Evolutionary conservation across 2,329 filamentous ascomycete genomes (phyloP).

Genomic region (Thermomyces lanuginosus): DNA sequence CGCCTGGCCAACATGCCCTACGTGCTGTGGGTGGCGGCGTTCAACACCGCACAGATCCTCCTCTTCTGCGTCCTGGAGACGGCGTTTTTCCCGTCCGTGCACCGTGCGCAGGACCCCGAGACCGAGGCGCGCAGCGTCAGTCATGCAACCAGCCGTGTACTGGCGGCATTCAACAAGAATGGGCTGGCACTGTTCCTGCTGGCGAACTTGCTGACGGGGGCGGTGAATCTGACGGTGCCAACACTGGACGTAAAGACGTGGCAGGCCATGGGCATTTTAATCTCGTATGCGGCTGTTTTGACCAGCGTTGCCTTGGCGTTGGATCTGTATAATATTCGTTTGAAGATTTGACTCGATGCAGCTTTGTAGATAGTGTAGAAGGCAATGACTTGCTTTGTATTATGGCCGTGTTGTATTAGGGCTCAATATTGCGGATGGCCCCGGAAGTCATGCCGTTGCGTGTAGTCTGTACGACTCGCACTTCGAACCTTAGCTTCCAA

Average conservation of each 20-base stretch:
- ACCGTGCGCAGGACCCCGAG: constrained; percentile 38
- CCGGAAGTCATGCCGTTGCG: too few species aligned
- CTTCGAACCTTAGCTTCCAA: too few species aligned
- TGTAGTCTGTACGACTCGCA: too few species aligned
- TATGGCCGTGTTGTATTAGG: too few species aligned
- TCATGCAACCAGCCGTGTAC: constrained; percentile 60
- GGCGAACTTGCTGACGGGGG: constrained; percentile 76
- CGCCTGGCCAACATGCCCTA: constrained; percentile 88
- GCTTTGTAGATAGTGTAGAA: too few species aligned
- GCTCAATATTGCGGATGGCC: too few species aligned
- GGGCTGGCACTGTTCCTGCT: constrained; percentile 70
- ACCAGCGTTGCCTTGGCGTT: constrained; percentile 44
- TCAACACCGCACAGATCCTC: constrained; percentile 71
- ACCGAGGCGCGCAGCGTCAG: constrained; percentile 49
- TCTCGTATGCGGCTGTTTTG: constrained; percentile 53
- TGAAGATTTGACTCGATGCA: constrained; percentile 13
- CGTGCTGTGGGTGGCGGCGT: constrained; percentile 78
- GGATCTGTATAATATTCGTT: constrained; percentile 21
- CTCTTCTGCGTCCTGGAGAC: constrained; percentile 65
- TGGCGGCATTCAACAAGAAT: constrained; percentile 75
- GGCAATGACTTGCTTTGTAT: too few species aligned
- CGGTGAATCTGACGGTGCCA: constrained; percentile 72
- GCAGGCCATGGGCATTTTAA: constrained; percentile 55
- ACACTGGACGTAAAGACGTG: constrained; percentile 56
- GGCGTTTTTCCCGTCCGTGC: constrained; percentile 56